Evolutionary conservation across 176 grass and related monocot species (phyloP), one percentile per base, ranked within the genome.

Genomic region (Oryza meyeriana): DNA sequence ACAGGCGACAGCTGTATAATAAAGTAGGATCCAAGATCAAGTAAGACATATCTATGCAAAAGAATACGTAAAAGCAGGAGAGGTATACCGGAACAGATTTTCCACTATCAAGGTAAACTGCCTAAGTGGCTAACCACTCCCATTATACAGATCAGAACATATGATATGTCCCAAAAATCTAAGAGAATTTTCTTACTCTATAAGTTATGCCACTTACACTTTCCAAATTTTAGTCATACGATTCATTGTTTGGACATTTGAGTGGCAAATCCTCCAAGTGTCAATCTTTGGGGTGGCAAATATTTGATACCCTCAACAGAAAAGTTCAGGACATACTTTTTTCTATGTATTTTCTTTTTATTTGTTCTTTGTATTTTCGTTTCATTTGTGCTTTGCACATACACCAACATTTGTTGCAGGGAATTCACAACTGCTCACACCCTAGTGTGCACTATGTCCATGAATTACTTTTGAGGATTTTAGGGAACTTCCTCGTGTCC

Each of bases 21-120:
- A 83, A 82, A 64, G 57, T 74, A 64, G 13, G 22, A 64, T 33
- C 40, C 8, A 14, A 64, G 39, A 83, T 27, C 39, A 83, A 58
- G 55, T 11, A 32, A 74, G 12, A 38, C 2, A 74, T 27, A 44
- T 44, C 17, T 10, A 61, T 55, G 28, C 20, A 74, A 20, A 74
- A 20, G 12, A 55, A 52, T 16, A 59, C 20, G 26, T 26, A 75
- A 36, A 36, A 35, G 22, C 55, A 52, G 71, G 69, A 82, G 20
- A 13, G 35, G 57, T 29, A 82, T 32, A n/a, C 55, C 6, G 9
- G 0, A 59, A 59, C n/a, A 13, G 14, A 82, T 11, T 8, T 82
- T 63, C 30, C 12, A 5, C 28, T 26, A 28, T n/a, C 6, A 62
- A 38, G 50, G 52, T 3, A 6, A 32, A 22, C 48, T 0, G 3